Evolutionary conservation across 768 basidiomycete genomes (phyloP).

Genomic region (Suillus sp.): DNA sequence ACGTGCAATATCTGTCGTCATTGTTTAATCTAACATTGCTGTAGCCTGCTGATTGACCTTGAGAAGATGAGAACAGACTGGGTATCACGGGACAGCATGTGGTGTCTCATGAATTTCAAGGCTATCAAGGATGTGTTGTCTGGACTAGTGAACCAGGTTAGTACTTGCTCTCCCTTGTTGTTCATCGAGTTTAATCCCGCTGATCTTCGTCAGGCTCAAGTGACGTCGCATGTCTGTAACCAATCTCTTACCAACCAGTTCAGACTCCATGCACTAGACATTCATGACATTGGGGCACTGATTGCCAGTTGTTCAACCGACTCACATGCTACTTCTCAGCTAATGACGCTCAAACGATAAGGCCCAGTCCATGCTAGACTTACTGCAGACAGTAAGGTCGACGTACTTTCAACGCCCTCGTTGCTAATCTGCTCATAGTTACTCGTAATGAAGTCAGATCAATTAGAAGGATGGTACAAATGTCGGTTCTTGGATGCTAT

Average conservation of each 20-base stretch:
- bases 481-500: conserved; percentile 32
- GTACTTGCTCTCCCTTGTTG: conserved; percentile 11
- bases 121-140: conserved; percentile 20
- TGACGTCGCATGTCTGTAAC: conserved; percentile 25
- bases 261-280: conserved; percentile 24
- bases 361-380: conserved; percentile 30
- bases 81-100: conserved; percentile 22
- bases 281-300: conserved; percentile 27
- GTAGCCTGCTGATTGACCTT: conserved; percentile 24
- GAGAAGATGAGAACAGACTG: conserved; percentile 21
- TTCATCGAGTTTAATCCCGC: neutral
- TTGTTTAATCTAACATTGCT: neutral
- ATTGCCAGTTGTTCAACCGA: conserved; percentile 25
- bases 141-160: conserved; percentile 16
- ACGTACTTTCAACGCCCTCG: neutral
- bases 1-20: neutral
- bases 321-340: conserved; percentile 14
- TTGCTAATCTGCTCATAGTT: conserved; percentile 17
- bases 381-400: conserved; percentile 26
- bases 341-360: conserved; percentile 23
- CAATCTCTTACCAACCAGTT: conserved; percentile 13
- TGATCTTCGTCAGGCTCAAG: conserved; percentile 20
- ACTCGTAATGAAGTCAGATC: conserved; percentile 25
- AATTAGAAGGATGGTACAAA: conserved; percentile 29
- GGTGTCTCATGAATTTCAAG: conserved; percentile 29